Evolutionary conservation across 2,329 filamentous ascomycete species (phyloP).

Genomic region (Westerdykella aurantiaca): DNA sequence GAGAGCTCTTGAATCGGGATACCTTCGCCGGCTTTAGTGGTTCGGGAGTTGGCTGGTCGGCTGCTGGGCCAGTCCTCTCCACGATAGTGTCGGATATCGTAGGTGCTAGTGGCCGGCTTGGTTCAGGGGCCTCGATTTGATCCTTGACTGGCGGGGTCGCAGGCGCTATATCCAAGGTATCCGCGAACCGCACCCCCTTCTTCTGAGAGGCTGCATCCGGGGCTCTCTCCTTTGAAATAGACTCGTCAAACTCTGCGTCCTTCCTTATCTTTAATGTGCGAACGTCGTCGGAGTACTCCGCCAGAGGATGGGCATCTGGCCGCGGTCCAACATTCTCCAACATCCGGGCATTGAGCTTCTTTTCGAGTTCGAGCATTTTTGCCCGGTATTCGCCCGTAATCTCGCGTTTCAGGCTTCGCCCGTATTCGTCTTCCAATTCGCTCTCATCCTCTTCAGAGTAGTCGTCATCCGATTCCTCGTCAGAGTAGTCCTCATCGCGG

Average conservation of each 20-base stretch:
- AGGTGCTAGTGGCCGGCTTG: conserved; percentile 7
- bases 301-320: conserved; percentile 29
- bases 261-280: conserved; percentile 48
- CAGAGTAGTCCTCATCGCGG: conserved; percentile 45
- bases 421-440: conserved; percentile 70
- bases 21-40: conserved; percentile 28
- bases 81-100: conserved; percentile 33
- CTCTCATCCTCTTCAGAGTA: conserved; percentile 45
- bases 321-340: conserved; percentile 55
- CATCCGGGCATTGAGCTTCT: conserved; percentile 59
- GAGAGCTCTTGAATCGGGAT: conserved; percentile 39
- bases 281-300: conserved; percentile 51
- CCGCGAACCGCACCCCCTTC: conserved; percentile 79
- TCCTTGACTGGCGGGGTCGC: conserved; percentile 22
- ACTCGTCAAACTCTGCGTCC: conserved; percentile 34
- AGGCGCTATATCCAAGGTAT: conserved; percentile 64
- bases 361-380: conserved; percentile 81
- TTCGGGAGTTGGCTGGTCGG: conserved; percentile 9
- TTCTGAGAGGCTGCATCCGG: conserved; percentile 19
- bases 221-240: conserved; percentile 7
- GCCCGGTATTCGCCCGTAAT: conserved; percentile 69
- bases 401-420: conserved; percentile 61
- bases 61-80: conserved; percentile 21
- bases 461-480: conserved; percentile 47
- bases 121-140: conserved; percentile 8